Percentiles rank a stretch among this genome's conserved stretches.
Evolutionary conservation across 192 early-diverging fungal species (phyloP).

Genomic region (Rhizophagus sp.): DNA sequence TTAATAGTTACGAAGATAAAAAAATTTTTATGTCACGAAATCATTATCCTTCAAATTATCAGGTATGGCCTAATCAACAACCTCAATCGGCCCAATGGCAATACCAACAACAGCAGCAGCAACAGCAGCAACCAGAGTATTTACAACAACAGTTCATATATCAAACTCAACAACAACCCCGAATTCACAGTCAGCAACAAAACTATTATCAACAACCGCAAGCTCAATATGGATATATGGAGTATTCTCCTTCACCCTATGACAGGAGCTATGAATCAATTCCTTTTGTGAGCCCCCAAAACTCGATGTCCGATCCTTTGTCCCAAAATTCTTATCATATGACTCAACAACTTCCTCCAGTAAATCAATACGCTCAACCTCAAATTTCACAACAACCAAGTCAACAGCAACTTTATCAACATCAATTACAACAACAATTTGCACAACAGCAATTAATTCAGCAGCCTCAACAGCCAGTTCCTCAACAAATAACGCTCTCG

Average conservation of each 20-base stretch:
- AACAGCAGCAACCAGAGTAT: neutral
- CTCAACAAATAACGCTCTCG: conserved; percentile 30
- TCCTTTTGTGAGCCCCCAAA: conserved; percentile 3
- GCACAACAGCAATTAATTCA: conserved; percentile 30
- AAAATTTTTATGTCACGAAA: neutral
- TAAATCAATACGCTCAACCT: conserved; percentile 14
- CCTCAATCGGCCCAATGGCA: neutral
- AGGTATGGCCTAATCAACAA: neutral
- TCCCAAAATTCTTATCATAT: neutral
- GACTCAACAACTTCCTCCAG: conserved; percentile 16
- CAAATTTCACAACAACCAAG: neutral
- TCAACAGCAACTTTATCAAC: conserved; percentile 28
- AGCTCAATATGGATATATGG: conserved; percentile 5
- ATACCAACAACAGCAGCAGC: conserved; percentile 16
- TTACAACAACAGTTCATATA: conserved; percentile 6
- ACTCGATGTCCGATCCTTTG: neutral
- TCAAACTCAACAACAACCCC: neutral
- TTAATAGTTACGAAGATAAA: neutral
- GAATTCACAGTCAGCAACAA: neutral
- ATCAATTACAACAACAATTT: neutral
- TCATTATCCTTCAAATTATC: conserved; percentile 4
- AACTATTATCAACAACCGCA: conserved; percentile 16
- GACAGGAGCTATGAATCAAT: conserved; percentile 1
- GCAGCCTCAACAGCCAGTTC: conserved; percentile 19
- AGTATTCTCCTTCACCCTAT: conserved; percentile 4